Evolutionary conservation across 306 rosid species (phyloP).

Genomic region (Hylodesmum podocarpum): DNA sequence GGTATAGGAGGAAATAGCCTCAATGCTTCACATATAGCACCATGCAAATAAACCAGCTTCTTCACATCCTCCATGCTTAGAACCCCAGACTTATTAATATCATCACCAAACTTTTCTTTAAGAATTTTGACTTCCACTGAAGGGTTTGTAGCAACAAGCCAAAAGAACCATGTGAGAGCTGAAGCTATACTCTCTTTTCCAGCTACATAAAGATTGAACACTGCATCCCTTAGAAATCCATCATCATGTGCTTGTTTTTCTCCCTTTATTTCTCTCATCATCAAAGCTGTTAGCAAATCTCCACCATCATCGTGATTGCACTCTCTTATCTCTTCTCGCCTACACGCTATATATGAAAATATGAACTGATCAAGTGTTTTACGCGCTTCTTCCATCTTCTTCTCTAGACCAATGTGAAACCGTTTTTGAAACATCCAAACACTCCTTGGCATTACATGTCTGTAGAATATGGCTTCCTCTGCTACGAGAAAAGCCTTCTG

Average conservation of each 20-base stretch:
- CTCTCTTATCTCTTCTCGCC: slow-evolving; percentile 4
- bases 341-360: slow-evolving; percentile 21
- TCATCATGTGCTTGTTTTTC: neutral
- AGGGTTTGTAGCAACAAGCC: slow-evolving; percentile 49
- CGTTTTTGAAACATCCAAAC: slow-evolving; percentile 47
- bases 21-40: slow-evolving; percentile 51
- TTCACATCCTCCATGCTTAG: slow-evolving; percentile 23
- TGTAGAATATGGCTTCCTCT: slow-evolving; percentile 27
- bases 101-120: neutral
- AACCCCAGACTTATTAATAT: neutral
- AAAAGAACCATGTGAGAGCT: slow-evolving; percentile 54
- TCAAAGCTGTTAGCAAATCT: slow-evolving; percentile 19
- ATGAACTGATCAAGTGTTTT: slow-evolving; percentile 37
- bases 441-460: slow-evolving; percentile 20
- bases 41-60: slow-evolving; percentile 53
- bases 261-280: slow-evolving; percentile 5
- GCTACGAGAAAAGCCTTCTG: slow-evolving; percentile 43
- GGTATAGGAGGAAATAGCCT: slow-evolving; percentile 59
- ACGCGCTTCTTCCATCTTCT: slow-evolving; percentile 27
- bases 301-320: neutral
- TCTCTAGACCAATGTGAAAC: slow-evolving; percentile 47
- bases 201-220: slow-evolving; percentile 38
- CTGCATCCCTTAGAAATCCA: slow-evolving; percentile 47
- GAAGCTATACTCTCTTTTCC: slow-evolving; percentile 49
- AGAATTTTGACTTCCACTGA: slow-evolving; percentile 42